phyloP scores from a whole-genome alignment of 1,284 basidiomycete species.

The Peniophora sp. region DNA sequence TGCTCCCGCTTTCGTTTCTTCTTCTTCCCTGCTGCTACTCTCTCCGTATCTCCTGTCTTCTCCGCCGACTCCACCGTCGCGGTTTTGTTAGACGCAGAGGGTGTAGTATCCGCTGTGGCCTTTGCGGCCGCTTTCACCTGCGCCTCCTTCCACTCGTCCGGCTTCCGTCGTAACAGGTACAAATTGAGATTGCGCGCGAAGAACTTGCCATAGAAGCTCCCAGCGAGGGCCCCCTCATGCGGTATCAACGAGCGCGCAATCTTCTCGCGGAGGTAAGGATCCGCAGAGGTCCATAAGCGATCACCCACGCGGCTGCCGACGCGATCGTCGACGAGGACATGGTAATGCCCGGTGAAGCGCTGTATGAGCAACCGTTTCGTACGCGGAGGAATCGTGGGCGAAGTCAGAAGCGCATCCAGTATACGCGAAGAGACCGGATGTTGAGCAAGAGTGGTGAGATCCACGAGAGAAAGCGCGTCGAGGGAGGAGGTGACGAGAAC shows the following conservation, averaged over 20 bases:
- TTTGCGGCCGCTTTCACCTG: constrained; percentile 25
- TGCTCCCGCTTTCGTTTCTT: constrained; percentile 21
- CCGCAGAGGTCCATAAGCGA: constrained; percentile 78
- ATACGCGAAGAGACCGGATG: constrained; percentile 74
- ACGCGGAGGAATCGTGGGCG: constrained; percentile 57
- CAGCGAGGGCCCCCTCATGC: constrained; percentile 63
- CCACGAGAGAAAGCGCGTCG: constrained; percentile 46
- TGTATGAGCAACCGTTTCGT: constrained; percentile 66
- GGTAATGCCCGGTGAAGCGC: constrained; percentile 71
- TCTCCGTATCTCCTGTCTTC: constrained; percentile 18
- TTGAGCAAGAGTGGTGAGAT: constrained; percentile 61
- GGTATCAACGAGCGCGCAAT: constrained; percentile 74
- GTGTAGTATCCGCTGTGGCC: constrained; percentile 4
- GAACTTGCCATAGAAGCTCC: constrained; percentile 80
- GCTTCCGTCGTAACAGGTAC: constrained; percentile 67
- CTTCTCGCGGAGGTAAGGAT: constrained; percentile 87
- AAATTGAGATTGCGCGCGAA: constrained; percentile 76
- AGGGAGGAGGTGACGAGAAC: constrained; percentile 46
- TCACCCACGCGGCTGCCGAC: constrained; percentile 87
- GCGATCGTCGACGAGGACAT: constrained; percentile 74
- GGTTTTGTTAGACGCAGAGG: constrained; percentile 1
- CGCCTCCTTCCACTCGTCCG: constrained; percentile 75
- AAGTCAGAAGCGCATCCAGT: constrained; percentile 72
- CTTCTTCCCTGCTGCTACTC: constrained; percentile 1
- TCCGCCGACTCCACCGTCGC: constrained; percentile 1